Evolutionary conservation across 129 eudicot species (phyloP).

Genomic region (Pulicaria dysenterica): DNA sequence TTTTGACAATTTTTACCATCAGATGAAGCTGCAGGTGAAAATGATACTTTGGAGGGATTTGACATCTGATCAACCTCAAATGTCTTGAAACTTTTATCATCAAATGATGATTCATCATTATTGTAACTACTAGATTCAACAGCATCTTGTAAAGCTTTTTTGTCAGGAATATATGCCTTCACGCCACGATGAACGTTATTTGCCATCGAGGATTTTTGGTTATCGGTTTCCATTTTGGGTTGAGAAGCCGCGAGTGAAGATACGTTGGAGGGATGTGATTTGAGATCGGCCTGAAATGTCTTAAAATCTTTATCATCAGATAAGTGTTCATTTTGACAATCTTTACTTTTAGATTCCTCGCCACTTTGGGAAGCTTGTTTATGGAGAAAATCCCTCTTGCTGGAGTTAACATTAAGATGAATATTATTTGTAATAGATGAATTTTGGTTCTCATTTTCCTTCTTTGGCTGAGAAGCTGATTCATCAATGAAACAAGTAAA

Average conservation of each 20-base stretch:
- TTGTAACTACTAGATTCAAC: constrained; percentile 34
- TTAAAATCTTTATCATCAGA: constrained; percentile 36
- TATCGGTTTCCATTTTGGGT: constrained; percentile 13
- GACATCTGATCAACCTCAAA: constrained; percentile 36
- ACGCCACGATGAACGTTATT: constrained; percentile 34
- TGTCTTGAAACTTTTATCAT: constrained; percentile 35
- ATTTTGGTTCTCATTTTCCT: constrained; percentile 37
- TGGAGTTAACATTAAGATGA: constrained; percentile 25
- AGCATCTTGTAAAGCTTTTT: constrained; percentile 24
- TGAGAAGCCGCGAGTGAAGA: constrained; percentile 10
- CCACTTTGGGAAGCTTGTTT: constrained; percentile 35
- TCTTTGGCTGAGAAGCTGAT: constrained; percentile 44
- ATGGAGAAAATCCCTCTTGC: constrained; percentile 33
- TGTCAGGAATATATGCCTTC: constrained; percentile 28
- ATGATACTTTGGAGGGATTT: constrained; percentile 33
- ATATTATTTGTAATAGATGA: constrained; percentile 20
- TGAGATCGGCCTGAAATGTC: constrained; percentile 30
- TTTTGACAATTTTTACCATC: too few relatives aligned
- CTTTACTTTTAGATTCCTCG: constrained; percentile 42
- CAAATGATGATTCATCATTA: constrained; percentile 37
- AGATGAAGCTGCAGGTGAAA: constrained; percentile 8
- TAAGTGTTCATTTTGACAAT: constrained; percentile 39
- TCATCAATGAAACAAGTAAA: constrained; percentile 72
- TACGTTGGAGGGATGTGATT: constrained; percentile 43
- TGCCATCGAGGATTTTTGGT: not conserved